Evolutionary conservation across 106 monocot species (phyloP).

Genomic region (Triglochin maritima): DNA sequence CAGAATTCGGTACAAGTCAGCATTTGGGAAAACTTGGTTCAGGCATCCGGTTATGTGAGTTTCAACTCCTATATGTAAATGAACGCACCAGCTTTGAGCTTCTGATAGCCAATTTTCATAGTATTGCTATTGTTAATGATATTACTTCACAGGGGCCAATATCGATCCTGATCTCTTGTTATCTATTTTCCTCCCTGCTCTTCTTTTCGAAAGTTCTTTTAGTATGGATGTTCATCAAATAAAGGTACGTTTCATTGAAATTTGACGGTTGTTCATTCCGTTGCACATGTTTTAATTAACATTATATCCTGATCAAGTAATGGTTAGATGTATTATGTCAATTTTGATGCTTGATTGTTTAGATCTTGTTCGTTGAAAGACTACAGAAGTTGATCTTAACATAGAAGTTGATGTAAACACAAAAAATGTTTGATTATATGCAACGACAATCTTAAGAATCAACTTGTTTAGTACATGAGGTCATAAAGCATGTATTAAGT

Average conservation of each 20-base stretch:
- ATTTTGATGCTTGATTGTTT: no score
- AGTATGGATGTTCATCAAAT: constrained; percentile 97
- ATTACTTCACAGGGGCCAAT: constrained; percentile 58
- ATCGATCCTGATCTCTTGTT: constrained; percentile 86
- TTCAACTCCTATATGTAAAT: not conserved
- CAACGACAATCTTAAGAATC: no score
- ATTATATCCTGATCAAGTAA: no score
- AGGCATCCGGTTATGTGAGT: constrained; percentile 89
- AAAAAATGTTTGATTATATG: no score
- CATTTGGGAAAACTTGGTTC: constrained; percentile 81
- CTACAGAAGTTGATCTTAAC: not conserved
- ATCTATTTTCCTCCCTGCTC: constrained; percentile 92
- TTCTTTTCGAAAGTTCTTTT: constrained; percentile 99
- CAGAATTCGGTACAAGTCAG: constrained; percentile 76
- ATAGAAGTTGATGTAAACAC: not conserved
- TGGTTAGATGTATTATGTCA: no score
- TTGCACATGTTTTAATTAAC: no score
- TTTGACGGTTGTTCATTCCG: not conserved
- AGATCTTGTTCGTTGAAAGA: no score
- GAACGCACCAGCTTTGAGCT: not conserved
- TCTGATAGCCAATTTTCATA: not conserved
- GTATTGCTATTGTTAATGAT: not conserved
- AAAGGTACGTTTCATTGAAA: constrained; percentile 38
- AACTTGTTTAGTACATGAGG: no score
- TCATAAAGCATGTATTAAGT: no score